Percentiles rank a stretch among this genome's conserved stretches.
These are phyloP conservation scores for Ceratocystis diversiconidia DNA, from an alignment of 2,329 filamentous ascomycete species.

Conservation along the genomic window DNA sequence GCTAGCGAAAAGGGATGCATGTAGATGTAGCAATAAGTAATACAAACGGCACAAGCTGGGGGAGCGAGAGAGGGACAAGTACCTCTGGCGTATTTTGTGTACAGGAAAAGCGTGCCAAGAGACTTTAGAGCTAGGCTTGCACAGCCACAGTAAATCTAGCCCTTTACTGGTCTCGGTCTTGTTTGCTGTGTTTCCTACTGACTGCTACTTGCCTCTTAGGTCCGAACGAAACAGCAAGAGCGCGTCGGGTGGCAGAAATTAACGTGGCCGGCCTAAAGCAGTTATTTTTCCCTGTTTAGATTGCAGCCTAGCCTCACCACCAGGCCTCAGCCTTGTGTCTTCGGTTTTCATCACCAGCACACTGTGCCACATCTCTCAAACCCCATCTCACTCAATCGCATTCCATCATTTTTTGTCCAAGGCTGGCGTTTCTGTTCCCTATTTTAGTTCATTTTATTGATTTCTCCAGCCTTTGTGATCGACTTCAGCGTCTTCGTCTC, in stretches of 20 bases:
- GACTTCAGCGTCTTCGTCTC: neutral
- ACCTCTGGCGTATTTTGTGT: neutral
- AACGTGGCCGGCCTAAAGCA: neutral
- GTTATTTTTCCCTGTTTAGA: neutral
- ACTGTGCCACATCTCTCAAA: neutral
- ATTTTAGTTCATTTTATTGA: neutral
- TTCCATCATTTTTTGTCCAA: neutral
- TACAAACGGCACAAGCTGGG: too few species aligned
- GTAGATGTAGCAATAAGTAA: too few species aligned
- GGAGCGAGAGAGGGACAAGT: neutral
- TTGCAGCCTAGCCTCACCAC: too few species aligned
- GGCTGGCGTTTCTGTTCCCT: neutral
- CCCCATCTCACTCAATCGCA: neutral
- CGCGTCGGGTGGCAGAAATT: neutral
- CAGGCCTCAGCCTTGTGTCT: neutral
- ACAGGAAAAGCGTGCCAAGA: neutral
- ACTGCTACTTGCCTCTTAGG: neutral
- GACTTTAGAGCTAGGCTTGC: neutral
- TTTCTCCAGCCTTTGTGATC: neutral
- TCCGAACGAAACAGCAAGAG: neutral
- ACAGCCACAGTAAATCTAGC: neutral
- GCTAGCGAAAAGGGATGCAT: too few species aligned
- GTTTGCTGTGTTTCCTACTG: neutral
- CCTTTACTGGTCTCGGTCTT: neutral
- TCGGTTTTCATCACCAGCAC: neutral